Percentiles rank a stretch among this genome's conserved stretches.
Conservation (phyloP, 148 eudicot genomes). For the Spergularia bocconei region DNA sequence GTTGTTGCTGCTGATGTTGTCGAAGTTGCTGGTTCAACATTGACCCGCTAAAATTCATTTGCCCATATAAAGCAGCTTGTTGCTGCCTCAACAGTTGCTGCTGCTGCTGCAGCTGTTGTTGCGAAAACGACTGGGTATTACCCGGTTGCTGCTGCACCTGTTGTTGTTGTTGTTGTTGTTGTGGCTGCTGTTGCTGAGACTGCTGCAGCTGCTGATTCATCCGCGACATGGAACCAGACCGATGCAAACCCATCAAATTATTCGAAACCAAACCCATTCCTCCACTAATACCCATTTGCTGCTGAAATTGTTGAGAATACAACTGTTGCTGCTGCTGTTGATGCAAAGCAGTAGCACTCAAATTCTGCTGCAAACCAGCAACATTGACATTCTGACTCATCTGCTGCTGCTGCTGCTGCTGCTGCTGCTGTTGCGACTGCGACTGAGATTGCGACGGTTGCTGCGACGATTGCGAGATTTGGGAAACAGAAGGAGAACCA, state of each 20-base stretch:
- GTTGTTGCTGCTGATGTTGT: constrained; percentile 31
- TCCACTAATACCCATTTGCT: constrained; percentile 38
- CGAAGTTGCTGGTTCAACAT: constrained; percentile 39
- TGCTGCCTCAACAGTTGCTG: constrained; percentile 42
- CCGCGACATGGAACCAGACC: constrained; percentile 35
- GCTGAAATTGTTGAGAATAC: constrained; percentile 24
- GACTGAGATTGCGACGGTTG: constrained; percentile 18
- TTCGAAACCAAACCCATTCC: constrained; percentile 22
- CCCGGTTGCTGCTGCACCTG: constrained; percentile 17
- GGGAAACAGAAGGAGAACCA: constrained; percentile 40
- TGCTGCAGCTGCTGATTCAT: constrained; percentile 33
- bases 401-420: constrained; percentile 38
- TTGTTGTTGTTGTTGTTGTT: constrained; percentile 31
- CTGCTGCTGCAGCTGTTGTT: constrained; percentile 34
- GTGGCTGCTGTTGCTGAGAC: constrained; percentile 31
- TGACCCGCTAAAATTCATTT: constrained; percentile 58
- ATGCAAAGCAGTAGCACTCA: constrained; percentile 1
- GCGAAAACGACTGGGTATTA: background rate
- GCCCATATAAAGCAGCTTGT: constrained; percentile 36
- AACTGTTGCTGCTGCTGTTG: constrained; percentile 37
- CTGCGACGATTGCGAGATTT: constrained; percentile 37
- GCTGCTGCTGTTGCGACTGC: constrained; percentile 26
- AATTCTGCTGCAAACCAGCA: constrained; percentile 31
- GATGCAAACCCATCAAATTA: constrained; percentile 32
- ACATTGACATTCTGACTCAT: constrained; percentile 18